Conservation (phyloP, 208 protist species). For the Leishmania tarentolae region DNA sequence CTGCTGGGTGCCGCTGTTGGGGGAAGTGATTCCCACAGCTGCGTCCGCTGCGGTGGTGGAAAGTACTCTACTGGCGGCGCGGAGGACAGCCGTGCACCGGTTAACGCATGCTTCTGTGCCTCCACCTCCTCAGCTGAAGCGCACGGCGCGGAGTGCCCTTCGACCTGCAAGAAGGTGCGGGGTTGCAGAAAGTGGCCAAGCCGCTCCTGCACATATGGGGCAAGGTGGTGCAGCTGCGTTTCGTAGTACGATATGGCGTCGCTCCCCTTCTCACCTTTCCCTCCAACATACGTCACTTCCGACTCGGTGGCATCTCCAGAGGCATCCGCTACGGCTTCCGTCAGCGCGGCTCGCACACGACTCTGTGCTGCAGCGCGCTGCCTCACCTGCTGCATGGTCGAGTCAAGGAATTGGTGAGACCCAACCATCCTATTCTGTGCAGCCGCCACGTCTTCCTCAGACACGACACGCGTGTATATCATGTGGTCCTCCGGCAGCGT, state of each 20-base stretch:
- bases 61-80: constrained; percentile 42
- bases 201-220: constrained; percentile 50
- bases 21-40: constrained; percentile 28
- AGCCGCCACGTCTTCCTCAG: constrained; percentile 15
- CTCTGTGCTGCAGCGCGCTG: constrained; percentile 19
- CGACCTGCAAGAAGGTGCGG: constrained; percentile 63
- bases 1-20: constrained; percentile 1
- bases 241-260: constrained; percentile 50
- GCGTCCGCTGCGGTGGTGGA: constrained; percentile 38
- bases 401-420: neutral
- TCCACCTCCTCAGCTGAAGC: constrained; percentile 32
- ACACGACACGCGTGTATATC: constrained; percentile 57
- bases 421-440: neutral
- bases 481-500: constrained; percentile 42
- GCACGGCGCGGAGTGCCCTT: constrained; percentile 50
- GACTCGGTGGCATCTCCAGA: neutral
- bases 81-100: constrained; percentile 4
- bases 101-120: neutral
- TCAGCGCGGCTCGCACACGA: constrained; percentile 18
- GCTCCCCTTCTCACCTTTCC: constrained; percentile 13
- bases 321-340: neutral
- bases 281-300: neutral
- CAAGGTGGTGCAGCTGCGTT: constrained; percentile 38
- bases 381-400: neutral
- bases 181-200: constrained; percentile 76